These are phyloP conservation scores for Lepidium aucheri DNA, from an alignment of 345 rosid species.

Conservation along the genomic window DNA sequence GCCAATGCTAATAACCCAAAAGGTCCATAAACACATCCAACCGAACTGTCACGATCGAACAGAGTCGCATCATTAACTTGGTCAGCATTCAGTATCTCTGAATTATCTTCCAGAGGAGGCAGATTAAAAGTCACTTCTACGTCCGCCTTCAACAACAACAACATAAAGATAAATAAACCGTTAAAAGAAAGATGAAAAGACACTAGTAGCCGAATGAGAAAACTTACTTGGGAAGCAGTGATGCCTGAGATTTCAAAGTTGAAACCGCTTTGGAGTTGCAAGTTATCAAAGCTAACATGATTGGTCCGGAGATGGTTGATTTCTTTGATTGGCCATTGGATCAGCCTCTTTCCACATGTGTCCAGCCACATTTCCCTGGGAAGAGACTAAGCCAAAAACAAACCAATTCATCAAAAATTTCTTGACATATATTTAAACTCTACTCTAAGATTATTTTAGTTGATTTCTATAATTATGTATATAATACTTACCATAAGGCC, in stretches of 20 bases:
- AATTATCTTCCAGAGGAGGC: conserved; percentile 2
- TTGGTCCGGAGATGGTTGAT: conserved; percentile 31
- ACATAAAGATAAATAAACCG: not conserved
- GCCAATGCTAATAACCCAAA: conserved; percentile 58
- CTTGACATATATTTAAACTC: not conserved
- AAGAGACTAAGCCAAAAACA: conserved; percentile 30
- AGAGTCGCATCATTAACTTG: conserved; percentile 31
- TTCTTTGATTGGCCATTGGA: conserved; percentile 71
- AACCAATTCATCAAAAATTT: not conserved
- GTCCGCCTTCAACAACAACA: conserved; percentile 33
- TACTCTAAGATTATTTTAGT: not conserved
- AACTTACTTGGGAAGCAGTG: conserved; percentile 38
- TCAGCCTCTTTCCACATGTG: conserved; percentile 40
- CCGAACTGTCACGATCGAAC: conserved; percentile 29
- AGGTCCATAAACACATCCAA: conserved; percentile 41
- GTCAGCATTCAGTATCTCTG: conserved; percentile 26
- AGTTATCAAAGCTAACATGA: conserved; percentile 16
- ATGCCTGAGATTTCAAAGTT: conserved; percentile 40
- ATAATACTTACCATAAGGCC: conserved; percentile 45
- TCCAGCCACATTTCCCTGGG: conserved; percentile 58
- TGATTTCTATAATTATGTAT: not conserved
- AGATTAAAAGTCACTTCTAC: conserved; percentile 44
- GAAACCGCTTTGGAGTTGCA: conserved; percentile 26
- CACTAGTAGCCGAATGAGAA: not conserved
- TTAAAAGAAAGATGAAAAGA: not conserved